Base-by-base conservation (phyloP, 768 basidiomycete genomes). In the Suillus spraguei region DNA sequence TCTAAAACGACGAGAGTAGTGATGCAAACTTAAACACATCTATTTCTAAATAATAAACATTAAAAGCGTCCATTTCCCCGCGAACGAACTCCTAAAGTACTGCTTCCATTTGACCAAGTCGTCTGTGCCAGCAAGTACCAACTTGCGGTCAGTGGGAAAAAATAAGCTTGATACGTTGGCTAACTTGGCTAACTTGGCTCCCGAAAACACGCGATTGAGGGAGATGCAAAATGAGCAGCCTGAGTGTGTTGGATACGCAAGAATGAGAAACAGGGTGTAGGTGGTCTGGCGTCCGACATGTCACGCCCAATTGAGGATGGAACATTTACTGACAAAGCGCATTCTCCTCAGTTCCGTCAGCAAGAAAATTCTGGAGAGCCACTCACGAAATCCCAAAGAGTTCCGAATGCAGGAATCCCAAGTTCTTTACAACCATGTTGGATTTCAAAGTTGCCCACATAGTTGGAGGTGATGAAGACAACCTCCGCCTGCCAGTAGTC, bases 381-480 rank as follows among this genome's bases (percentile, higher is more conserved):
- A 71, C 69, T 70, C 70, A 76, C 83, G 75, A 90, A 90, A 75
- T 89, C 88, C 88, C 88, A 89, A 35, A 90, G 78, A 16, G 88
- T 89, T 62, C 88, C 88, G 67, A 87, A 87, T 50, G 83, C 84
- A 47, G 87, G 88, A 68, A 89, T 89, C 32, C 85, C 85, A 59
- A 83, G 84, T 66, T 82, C 82, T 74, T 87, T 91, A 78, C 87
- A 92, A 24, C 89, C 91, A 72, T 89, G 80, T 83, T 91, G 91
- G 64, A 93, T 88, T 69, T 93, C 90, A 16, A 83, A 79, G 74
- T 93, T 92, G 35, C 91, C 91, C 46, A 86, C 81, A 68, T 83
- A 88, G 77, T 93, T 93, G n/a, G 90, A 92, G 9, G 91, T 93
- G 74, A 93, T 90, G 75, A 93, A 91, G 33, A 92, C 87, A 52